Conservation (phyloP, 2,329 filamentous ascomycete species). For the Mycosphaerella sp. region DNA sequence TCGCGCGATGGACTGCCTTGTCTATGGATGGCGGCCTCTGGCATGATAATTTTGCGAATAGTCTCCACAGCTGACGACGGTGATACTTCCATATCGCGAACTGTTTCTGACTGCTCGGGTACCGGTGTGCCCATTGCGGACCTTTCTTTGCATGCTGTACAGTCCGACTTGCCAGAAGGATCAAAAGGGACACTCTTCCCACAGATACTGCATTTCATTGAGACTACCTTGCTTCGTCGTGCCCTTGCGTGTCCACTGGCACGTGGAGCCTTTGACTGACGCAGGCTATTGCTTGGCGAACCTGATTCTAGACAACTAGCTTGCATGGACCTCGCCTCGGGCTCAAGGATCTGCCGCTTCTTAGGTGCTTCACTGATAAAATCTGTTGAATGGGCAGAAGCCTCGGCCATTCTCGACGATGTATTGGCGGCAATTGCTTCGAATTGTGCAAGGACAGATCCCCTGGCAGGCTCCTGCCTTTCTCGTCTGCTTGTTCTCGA, state of each 20-base stretch:
- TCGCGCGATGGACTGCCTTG: background rate
- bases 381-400: no score
- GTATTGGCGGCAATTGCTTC: background rate
- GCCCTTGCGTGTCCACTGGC: background rate
- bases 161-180: slow-evolving; percentile 5
- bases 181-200: slow-evolving; percentile 8
- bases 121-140: background rate
- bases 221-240: background rate
- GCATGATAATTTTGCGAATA: background rate
- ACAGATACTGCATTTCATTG: slow-evolving; percentile 6
- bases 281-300: slow-evolving; percentile 16
- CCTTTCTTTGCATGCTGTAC: slow-evolving; percentile 7
- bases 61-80: background rate
- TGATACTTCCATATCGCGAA: background rate
- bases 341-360: background rate
- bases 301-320: background rate
- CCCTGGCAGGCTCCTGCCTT: background rate
- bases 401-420: background rate
- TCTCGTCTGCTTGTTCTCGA: background rate
- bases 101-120: background rate
- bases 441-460: background rate
- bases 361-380: background rate
- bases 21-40: background rate
- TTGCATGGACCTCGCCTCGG: background rate
- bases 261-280: background rate